Evolutionary conservation across 2,329 filamentous ascomycete genomes (phyloP), one percentile per base, ranked within the genome.

Genomic region (Phialophora chinensis): DNA sequence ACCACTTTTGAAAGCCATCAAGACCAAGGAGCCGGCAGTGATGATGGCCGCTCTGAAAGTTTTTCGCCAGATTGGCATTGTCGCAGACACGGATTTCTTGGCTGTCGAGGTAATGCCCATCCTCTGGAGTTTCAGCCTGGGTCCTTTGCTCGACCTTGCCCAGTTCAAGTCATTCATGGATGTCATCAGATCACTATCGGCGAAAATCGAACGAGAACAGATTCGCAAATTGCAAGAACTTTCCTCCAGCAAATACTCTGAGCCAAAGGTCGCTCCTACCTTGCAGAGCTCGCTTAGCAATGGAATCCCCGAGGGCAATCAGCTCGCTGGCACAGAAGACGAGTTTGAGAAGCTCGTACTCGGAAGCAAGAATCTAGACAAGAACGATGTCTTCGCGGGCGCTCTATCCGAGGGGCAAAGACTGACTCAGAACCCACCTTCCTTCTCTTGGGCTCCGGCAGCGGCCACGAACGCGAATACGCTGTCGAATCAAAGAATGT

Each of bases 21-120:
- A 97, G 79, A 99, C 95, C 0, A 98, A 97, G 76, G 95, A 99
- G 77, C 95, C 95, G 0, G 93, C 93, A 7, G 95, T 99, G 10
- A 98, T 98, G 91, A 91, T 98, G 83, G 93, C 94, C 5, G 90
- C 93, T 0, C 83, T 98, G 38, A 90, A 89, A 63, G 92, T 97
- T 0, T 88, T 98, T 71, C 87, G 87, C 58, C 90, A 97, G 57
- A 90, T 99, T 31, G 93, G 93, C 8, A 86, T 87, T 58, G 85
- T 90, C 23, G 93, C 91, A 4, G 95, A 98, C 75, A 87, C 90
- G 1, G 95, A 97, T 53, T 98, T 97, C 75, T 87, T 97, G 25
- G 95, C 95, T 12, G 88, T 95, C 81, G 94, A 98, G 63, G 88
- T 97, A 17, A 81, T 99, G 11, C 95, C 95, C 0, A 87, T 96